phyloP scores from a whole-genome alignment of 2,329 filamentous ascomycete genomes.

The Colletotrichum sp. region DNA sequence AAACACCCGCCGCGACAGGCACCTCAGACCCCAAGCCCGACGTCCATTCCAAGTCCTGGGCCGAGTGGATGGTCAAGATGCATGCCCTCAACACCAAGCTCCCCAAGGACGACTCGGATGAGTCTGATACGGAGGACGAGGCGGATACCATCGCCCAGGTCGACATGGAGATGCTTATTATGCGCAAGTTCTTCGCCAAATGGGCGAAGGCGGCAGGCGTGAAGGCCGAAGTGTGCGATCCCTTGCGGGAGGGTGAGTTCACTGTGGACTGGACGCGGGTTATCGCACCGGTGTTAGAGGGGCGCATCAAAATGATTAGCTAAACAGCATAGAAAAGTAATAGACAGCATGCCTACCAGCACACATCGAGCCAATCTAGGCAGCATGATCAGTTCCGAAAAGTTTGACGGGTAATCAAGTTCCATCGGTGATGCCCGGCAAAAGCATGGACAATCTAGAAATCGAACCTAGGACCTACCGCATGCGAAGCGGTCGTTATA shows the following conservation, averaged over 20 bases:
- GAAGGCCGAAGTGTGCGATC: constrained; percentile 53
- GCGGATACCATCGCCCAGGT: constrained; percentile 45
- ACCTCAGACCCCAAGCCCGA: constrained; percentile 16
- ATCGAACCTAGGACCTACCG: not conserved
- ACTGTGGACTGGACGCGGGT: constrained; percentile 79
- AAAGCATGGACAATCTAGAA: not conserved
- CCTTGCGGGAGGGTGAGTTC: constrained; percentile 61
- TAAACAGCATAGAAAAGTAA: not conserved
- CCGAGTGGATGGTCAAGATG: constrained; percentile 37
- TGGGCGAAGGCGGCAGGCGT: constrained; percentile 76
- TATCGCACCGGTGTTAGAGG: constrained; percentile 79
- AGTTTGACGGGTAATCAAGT: not conserved
- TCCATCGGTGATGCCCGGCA: not conserved
- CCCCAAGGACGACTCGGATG: constrained; percentile 46
- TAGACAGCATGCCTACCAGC: not conserved
- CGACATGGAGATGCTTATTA: constrained; percentile 64
- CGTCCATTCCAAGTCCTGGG: constrained; percentile 35
- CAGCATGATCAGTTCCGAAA: fast-evolving
- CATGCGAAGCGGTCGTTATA: not conserved
- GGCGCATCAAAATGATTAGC: constrained; percentile 65
- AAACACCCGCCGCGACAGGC: constrained; percentile 28
- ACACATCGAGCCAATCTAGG: not conserved
- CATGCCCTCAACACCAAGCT: constrained; percentile 37
- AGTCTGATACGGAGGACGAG: constrained; percentile 35
- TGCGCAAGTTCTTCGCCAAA: constrained; percentile 71